Percentiles rank a stretch among this genome's conserved stretches.
phyloP scores from a whole-genome alignment of 2,329 filamentous ascomycete genomes.

The Cladosporium sphaerospermum region DNA sequence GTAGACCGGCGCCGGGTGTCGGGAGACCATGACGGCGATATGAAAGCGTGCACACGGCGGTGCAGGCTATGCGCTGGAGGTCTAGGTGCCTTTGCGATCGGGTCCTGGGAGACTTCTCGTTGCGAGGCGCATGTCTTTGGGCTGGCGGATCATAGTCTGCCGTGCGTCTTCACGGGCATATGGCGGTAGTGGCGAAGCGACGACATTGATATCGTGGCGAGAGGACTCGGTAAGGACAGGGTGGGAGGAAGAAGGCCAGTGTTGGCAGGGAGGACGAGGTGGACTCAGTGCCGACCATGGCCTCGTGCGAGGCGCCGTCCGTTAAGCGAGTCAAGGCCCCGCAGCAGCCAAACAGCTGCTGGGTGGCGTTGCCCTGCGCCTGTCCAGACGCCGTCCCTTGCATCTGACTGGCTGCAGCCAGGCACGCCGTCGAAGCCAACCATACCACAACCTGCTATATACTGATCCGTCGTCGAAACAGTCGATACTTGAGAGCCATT shows the following conservation, averaged over 20 bases:
- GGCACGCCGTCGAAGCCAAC: neutral
- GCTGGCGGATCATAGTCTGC: constrained; percentile 1
- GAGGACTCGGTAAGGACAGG: neutral
- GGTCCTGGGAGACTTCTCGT: neutral
- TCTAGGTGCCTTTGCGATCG: neutral
- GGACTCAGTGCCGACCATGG: neutral
- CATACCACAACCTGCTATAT: too few relatives aligned
- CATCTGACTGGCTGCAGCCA: neutral
- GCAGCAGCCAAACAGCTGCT: neutral
- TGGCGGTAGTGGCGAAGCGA: neutral
- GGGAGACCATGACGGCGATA: constrained; percentile 20
- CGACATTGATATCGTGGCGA: neutral
- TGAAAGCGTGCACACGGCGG: neutral
- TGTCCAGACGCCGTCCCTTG: neutral
- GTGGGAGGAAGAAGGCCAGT: neutral
- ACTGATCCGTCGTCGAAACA: too few relatives aligned
- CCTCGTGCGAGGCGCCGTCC: neutral
- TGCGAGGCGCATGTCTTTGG: constrained; percentile 2
- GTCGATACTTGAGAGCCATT: too few relatives aligned
- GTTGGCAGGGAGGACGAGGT: neutral
- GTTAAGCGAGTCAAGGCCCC: neutral
- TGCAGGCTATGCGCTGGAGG: neutral
- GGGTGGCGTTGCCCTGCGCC: neutral
- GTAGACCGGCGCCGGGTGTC: constrained; percentile 20
- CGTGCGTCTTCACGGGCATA: neutral